These are phyloP conservation scores for Phytopythium oedochilum DNA, from an alignment of 352 stramenopile species.

Conservation along the genomic window DNA sequence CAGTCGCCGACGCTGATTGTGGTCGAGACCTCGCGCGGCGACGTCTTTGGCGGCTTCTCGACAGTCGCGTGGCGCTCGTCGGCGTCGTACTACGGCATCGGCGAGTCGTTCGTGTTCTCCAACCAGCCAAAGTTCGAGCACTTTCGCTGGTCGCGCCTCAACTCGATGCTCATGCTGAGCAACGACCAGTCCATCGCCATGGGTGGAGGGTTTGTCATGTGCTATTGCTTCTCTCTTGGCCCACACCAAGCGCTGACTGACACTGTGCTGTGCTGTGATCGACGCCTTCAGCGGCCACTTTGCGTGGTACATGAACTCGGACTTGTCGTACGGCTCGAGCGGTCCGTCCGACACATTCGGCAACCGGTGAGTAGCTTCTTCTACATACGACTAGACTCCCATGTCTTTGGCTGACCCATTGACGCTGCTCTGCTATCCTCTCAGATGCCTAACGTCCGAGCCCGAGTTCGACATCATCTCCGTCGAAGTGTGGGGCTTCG, in stretches of 20 bases:
- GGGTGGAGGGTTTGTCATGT: constrained; percentile 64
- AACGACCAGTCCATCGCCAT: constrained; percentile 66
- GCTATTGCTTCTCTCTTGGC: too few species aligned
- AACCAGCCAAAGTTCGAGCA: constrained; percentile 50
- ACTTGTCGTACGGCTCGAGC: constrained; percentile 54
- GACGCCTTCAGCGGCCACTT: constrained; percentile 36
- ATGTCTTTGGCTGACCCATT: too few species aligned
- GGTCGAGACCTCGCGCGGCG: constrained; percentile 55
- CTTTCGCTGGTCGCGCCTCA: constrained; percentile 55
- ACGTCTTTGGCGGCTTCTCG: constrained; percentile 63
- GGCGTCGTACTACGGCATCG: constrained; percentile 62
- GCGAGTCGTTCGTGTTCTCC: constrained; percentile 73
- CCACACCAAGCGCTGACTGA: too few species aligned
- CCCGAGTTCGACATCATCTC: constrained; percentile 48
- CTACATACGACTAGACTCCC: too few species aligned
- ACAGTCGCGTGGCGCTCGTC: constrained; percentile 39
- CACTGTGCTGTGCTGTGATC: not conserved
- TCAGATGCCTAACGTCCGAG: constrained; percentile 38
- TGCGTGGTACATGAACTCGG: constrained; percentile 61
- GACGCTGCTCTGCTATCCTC: not conserved
- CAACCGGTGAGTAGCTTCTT: constrained; percentile 27
- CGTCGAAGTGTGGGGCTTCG: constrained; percentile 72
- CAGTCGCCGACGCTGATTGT: constrained; percentile 46
- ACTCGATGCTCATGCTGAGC: constrained; percentile 73
- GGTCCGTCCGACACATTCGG: constrained; percentile 48